Conservation (phyloP, 2,329 filamentous ascomycete genomes). For the Gaeumannomyces tritici region DNA sequence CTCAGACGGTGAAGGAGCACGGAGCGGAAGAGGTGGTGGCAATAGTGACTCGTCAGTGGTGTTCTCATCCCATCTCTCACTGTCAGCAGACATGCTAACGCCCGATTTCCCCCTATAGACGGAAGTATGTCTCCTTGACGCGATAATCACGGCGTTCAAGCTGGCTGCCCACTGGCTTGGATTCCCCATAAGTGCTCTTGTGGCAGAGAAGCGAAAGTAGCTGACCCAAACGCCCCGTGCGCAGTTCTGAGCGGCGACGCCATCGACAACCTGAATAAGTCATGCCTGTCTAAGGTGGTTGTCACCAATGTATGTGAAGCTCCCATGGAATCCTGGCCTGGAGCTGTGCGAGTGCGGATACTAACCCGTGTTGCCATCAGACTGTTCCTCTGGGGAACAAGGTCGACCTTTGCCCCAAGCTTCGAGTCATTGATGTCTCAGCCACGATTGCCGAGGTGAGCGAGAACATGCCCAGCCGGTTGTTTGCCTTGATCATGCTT, state of each 20-base stretch:
- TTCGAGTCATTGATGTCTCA: conserved; percentile 87
- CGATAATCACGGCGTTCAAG: neutral
- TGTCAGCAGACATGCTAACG: neutral
- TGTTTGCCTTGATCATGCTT: neutral
- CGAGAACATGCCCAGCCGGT: neutral
- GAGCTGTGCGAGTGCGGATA: neutral
- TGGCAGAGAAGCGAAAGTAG: neutral
- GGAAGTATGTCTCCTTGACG: conserved; percentile 9
- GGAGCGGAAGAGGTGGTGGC: conserved; percentile 83
- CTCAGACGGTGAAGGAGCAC: conserved; percentile 77
- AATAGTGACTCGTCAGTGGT: conserved; percentile 59
- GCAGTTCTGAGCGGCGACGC: conserved; percentile 70
- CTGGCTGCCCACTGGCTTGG: neutral
- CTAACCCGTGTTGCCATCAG: conserved; percentile 7
- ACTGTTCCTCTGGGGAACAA: conserved; percentile 74
- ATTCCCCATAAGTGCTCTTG: neutral
- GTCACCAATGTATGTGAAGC: conserved; percentile 56
- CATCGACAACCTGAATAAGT: conserved; percentile 75
- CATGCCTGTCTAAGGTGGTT: conserved; percentile 67
- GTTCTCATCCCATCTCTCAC: too few relatives aligned
- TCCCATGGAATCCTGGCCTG: neutral
- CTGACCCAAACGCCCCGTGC: conserved; percentile 50
- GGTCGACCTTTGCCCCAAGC: conserved; percentile 62
- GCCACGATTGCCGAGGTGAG: conserved; percentile 58
- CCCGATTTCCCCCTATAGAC: neutral